phyloP scores from a whole-genome alignment of 169 alveolate genomes.

The Plasmodium fragile region DNA sequence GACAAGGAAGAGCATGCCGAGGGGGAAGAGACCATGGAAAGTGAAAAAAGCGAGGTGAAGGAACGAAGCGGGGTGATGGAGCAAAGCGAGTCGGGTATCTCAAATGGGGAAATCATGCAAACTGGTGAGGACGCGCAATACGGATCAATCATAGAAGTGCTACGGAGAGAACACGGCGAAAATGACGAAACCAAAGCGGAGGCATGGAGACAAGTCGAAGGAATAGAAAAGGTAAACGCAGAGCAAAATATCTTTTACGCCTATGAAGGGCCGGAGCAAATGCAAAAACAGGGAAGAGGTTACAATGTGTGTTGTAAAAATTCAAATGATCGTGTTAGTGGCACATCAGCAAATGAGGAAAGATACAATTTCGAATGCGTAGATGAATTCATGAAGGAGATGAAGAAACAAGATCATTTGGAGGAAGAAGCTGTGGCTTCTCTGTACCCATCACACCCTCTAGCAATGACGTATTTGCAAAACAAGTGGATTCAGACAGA shows the following conservation, averaged over 20 bases:
- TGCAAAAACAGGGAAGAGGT: neutral
- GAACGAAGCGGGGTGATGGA: neutral
- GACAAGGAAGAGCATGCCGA: neutral
- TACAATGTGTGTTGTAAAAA: neutral
- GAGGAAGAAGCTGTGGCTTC: conserved; percentile 30
- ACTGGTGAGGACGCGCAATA: neutral
- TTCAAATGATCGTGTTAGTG: neutral
- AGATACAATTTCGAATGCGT: conserved; percentile 27
- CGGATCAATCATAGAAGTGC: neutral
- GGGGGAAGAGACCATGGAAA: neutral
- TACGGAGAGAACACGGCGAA: neutral
- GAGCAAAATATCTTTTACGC: neutral
- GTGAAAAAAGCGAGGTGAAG: neutral
- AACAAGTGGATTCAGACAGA: conserved; percentile 82
- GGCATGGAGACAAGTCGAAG: neutral
- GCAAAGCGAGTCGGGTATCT: neutral
- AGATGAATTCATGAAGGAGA: conserved; percentile 38
- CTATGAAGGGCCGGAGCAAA: neutral
- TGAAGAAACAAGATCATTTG: conserved; percentile 16
- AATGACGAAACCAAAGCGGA: neutral
- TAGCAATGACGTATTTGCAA: conserved; percentile 82
- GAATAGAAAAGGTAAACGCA: neutral
- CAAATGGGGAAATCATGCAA: neutral
- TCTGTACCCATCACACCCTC: conserved; percentile 80
- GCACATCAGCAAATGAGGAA: neutral